Evolutionary conservation across 768 basidiomycete genomes (phyloP), one percentile per base, ranked within the genome.

Genomic region (Podaxis mareebaensis): DNA sequence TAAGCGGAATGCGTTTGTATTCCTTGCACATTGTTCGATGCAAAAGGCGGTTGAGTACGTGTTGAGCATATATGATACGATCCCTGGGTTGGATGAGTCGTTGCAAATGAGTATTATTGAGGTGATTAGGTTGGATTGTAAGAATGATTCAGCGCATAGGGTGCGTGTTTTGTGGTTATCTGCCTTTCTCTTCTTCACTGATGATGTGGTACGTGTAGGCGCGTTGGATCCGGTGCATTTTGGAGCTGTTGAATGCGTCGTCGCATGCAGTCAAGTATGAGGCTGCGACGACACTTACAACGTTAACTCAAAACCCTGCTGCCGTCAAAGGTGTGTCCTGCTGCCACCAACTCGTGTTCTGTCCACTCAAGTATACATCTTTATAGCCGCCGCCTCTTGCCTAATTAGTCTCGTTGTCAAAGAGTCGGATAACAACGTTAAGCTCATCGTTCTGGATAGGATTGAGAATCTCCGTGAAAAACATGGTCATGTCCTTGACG

Each of bases 351-450:
- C 26, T 58, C 30, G 17, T 39, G 28, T 11, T 1, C 10, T 10
- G 63, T 26, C 59, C 59, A n/a, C 58, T 51, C 20, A 24, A 40
- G 58, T 52, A 22, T 60, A 67, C 63, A 11, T 13, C 24, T 38
- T 52, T 30, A 8, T 51, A 96, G 96, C 96, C 65, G 92, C 95
- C 53, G 96, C 95, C 3, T 85, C 89, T 8, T 91, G 86, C 67
- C 88, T 96, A 66, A 93, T 97, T 69, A 91, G 86, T 67, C 86
- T 99, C 52, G 89, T 95, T 64, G 82, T 91, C 74, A 96, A 96
- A 77, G 96, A 99, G 76, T 94, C 95, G 1, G 96, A 99, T 78
- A 99, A 99, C 78, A 99, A 99, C 69, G 96, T 98, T 75, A 99
- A 98, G 76, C 85, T 98, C 51, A 99, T 99, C 64, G 96, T 99